Evolutionary conservation across 139 green algal species (phyloP), one percentile per base, ranked within the genome.

Genomic region (Zygnema circumcarinatum): DNA sequence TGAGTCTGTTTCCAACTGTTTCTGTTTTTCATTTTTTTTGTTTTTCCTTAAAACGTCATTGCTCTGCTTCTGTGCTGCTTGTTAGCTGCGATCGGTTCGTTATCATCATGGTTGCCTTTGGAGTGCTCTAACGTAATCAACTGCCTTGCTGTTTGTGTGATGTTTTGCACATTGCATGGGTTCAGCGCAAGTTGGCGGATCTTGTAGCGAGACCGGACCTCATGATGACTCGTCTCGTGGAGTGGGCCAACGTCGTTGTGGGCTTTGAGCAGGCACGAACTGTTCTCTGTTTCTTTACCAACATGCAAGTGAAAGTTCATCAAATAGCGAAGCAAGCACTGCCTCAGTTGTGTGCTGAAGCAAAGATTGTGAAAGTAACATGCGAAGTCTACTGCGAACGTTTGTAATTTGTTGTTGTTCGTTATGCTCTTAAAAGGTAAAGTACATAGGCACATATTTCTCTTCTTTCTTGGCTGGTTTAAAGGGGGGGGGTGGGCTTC

Each of bases 181-280:
- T 62, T 7, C 83, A 88, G 83, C 36, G 33, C 2, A 36, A 29
- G 0, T 52, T 88, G 74, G 83, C 83, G 31, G 42, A 74, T 0
- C 32, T 88, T 38, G 22, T 88, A n/a, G 83, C 83, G 7, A 29
- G 83, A 1, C 78, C 83, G 7, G 83, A 88, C 53, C 83, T 88
- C 0, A 41, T 88, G 25, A 41, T 88, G 36, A 88, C 83, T 38
- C 74, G 83, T 11, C 21, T 42, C 35, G 53, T 88, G 16, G 83
- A 88, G 74, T 88, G 83, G 83, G 83, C 73, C n/a, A 88, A 87
- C 32, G 36, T 88, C 20, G 36, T 88, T 36, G 35, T 87, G 40
- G 83, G 83, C 31, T 88, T 74, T 88, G 83, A 88, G 76, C 83
- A 88, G 83, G 83, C 83, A 29, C 62, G 41, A 29, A 29, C 54